These are phyloP conservation scores for Alternaria gaisen DNA, from an alignment of 2,329 filamentous ascomycete genomes.

Conservation along the genomic window DNA sequence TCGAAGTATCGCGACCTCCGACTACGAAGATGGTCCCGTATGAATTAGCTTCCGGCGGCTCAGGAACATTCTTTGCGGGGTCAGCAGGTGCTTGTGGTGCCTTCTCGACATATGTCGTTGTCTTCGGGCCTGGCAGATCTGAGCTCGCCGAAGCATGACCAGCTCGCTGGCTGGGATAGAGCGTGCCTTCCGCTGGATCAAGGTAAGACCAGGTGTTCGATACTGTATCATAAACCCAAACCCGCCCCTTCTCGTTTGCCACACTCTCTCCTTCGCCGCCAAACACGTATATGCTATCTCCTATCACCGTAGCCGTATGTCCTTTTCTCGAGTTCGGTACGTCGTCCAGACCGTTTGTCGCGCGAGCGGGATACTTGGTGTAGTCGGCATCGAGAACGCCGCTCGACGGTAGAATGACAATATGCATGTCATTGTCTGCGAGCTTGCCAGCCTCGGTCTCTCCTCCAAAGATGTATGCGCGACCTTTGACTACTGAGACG, in stretches of 20 bases:
- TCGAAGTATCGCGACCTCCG: constrained; percentile 53
- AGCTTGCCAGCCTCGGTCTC: constrained; percentile 51
- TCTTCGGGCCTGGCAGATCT: constrained; percentile 52
- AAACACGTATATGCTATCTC: constrained; percentile 57
- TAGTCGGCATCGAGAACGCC: constrained; percentile 56
- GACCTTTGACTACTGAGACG: constrained; percentile 61
- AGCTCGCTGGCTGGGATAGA: constrained; percentile 42
- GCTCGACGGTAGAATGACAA: constrained; percentile 60
- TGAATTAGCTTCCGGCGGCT: constrained; percentile 49
- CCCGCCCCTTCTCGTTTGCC: constrained; percentile 47
- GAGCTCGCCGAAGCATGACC: constrained; percentile 51
- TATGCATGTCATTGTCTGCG: constrained; percentile 62
- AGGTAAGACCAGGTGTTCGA: constrained; percentile 54
- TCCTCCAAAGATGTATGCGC: constrained; percentile 66
- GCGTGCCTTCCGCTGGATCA: constrained; percentile 41
- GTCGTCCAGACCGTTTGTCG: constrained; percentile 37
- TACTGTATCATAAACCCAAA: constrained; percentile 57
- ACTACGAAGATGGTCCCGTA: constrained; percentile 63
- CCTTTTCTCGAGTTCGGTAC: constrained; percentile 53
- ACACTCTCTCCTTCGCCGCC: constrained; percentile 50
- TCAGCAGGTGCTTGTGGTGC: constrained; percentile 54
- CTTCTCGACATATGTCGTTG: constrained; percentile 37
- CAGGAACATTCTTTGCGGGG: constrained; percentile 52
- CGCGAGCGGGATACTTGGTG: constrained; percentile 45
- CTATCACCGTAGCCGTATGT: constrained; percentile 55